A percentile compares a stretch with the other conserved stretches of the same genome.
Evolutionary conservation across 2,329 filamentous ascomycete genomes (phyloP).

Genomic region (Scedosporium apiospermum): DNA sequence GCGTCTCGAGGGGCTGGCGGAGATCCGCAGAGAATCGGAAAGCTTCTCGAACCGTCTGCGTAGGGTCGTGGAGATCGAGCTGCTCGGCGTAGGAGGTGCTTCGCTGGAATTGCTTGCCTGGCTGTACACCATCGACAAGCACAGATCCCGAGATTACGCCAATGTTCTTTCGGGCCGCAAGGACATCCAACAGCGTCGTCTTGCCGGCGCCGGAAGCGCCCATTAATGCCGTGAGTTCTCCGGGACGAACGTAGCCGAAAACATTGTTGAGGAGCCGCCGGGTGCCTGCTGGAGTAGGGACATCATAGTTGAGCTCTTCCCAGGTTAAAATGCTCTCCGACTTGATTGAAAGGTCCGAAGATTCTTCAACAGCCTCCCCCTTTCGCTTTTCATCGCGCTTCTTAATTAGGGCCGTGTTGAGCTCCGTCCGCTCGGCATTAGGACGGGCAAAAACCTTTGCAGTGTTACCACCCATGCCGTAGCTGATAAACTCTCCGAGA

Average conservation of each 20-base stretch:
- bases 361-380: slow-evolving; percentile 32
- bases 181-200: slow-evolving; percentile 72
- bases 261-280: slow-evolving; percentile 46
- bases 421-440: slow-evolving; percentile 52
- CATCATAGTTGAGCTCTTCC: slow-evolving; percentile 74
- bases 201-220: slow-evolving; percentile 80
- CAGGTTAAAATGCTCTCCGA: slow-evolving; percentile 70
- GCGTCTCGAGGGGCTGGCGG: slow-evolving; percentile 44
- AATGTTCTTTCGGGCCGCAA: slow-evolving; percentile 53
- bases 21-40: slow-evolving; percentile 54
- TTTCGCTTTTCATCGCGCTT: slow-evolving; percentile 49
- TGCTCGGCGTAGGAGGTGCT: slow-evolving; percentile 55
- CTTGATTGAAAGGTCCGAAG: slow-evolving; percentile 43
- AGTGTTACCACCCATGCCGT: slow-evolving; percentile 70
- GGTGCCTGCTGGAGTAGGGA: slow-evolving; percentile 47
- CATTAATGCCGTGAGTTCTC: slow-evolving; percentile 71
- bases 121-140: slow-evolving; percentile 45
- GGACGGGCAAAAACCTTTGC: slow-evolving; percentile 69
- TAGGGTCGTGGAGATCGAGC: slow-evolving; percentile 51
- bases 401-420: slow-evolving; percentile 53
- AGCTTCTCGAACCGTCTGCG: slow-evolving; percentile 54
- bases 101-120: slow-evolving; percentile 51
- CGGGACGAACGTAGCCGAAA: slow-evolving; percentile 65
- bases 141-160: slow-evolving; percentile 49
- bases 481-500: slow-evolving; percentile 69